Evolutionary conservation across 192 early-diverging fungal genomes (phyloP).

Genomic region (Oehlia diaphana): DNA sequence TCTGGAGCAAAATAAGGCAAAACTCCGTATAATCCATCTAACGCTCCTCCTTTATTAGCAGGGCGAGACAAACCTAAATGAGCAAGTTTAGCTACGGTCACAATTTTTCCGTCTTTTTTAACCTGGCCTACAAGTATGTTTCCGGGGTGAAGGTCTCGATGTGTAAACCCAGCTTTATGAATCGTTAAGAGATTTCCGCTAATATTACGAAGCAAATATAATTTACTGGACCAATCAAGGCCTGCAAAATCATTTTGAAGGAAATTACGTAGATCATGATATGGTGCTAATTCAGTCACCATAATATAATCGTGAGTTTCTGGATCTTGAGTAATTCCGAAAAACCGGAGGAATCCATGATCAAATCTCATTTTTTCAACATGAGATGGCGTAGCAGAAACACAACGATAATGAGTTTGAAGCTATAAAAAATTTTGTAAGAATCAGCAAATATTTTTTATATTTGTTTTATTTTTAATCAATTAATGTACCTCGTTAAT

Average conservation of each 20-base stretch:
- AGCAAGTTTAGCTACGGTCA: constrained; percentile 16
- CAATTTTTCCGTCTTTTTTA: neutral
- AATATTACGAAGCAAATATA: constrained; percentile 16
- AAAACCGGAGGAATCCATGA: constrained; percentile 18
- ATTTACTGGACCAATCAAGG: constrained; percentile 8
- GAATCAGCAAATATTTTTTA: no score
- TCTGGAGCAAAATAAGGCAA: constrained; percentile 22
- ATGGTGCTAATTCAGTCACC: constrained; percentile 11
- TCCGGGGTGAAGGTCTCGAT: constrained; percentile 6
- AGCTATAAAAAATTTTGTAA: neutral
- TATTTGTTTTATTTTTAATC: no score
- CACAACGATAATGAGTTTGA: neutral
- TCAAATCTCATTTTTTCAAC: neutral
- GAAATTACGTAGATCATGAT: neutral
- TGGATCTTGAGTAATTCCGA: constrained; percentile 14
- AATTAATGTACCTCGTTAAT: constrained; percentile 9
- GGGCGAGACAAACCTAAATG: constrained; percentile 21
- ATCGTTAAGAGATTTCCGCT: neutral
- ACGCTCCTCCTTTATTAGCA: neutral
- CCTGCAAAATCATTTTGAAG: neutral
- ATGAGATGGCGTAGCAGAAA: neutral
- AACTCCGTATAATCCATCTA: constrained; percentile 8
- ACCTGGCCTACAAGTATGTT: constrained; percentile 12
- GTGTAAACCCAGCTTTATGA: constrained; percentile 7
- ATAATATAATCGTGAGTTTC: constrained; percentile 9